These are phyloP conservation scores for Malus domestica DNA, from an alignment of 306 rosid species.

Conservation along the genomic window DNA sequence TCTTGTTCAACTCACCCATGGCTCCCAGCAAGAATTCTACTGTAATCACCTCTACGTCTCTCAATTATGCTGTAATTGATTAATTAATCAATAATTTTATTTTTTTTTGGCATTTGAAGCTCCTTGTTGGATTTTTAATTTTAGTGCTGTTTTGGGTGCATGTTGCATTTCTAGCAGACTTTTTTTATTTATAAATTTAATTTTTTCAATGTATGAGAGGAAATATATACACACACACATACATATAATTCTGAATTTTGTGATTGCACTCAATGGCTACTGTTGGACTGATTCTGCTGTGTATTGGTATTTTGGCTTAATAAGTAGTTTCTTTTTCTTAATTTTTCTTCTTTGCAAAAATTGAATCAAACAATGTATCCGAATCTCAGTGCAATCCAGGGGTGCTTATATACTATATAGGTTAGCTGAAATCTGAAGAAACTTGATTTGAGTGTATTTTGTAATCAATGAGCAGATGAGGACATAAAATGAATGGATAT, in stretches of 20 bases:
- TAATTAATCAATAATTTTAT: neutral
- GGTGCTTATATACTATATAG: neutral
- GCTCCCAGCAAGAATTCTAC: constrained; percentile 71
- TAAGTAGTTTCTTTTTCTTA: neutral
- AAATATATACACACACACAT: too few species aligned
- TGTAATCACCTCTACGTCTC: constrained; percentile 38
- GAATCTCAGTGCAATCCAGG: neutral
- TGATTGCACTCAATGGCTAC: neutral
- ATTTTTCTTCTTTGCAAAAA: neutral
- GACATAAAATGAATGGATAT: neutral
- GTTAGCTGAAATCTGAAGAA: neutral
- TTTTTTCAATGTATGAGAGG: neutral
- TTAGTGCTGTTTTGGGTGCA: neutral
- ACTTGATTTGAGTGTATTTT: neutral
- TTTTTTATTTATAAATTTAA: too few species aligned
- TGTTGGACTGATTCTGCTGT: neutral
- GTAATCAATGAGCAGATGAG: neutral
- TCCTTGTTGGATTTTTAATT: neutral
- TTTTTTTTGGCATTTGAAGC: neutral
- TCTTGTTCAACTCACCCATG: constrained; percentile 34
- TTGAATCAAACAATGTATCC: neutral
- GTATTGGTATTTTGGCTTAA: neutral
- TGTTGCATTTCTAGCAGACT: neutral
- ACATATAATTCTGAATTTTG: neutral
- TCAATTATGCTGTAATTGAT: constrained; percentile 13